Base-by-base conservation (phyloP, 768 basidiomycete species). In the Boletus sensibilis region DNA sequence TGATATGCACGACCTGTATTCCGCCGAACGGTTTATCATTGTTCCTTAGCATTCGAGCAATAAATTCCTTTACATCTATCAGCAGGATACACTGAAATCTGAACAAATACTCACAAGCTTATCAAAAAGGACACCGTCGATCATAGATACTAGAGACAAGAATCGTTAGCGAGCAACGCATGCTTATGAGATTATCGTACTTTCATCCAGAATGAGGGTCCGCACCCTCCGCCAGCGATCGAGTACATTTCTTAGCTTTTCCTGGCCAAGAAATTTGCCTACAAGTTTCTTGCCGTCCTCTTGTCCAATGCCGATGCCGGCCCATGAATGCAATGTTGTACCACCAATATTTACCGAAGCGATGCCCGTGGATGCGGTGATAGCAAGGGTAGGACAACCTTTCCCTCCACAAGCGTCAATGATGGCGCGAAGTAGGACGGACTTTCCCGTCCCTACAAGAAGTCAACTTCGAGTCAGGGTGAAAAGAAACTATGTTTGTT, bases 331-430 rank as follows among this genome's bases (percentile, higher is more conserved):
- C 14, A 95, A 70, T 0, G 92, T 94, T 21, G 77, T 76, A 2
- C 92, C 92, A 5, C 88, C 88, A 51, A 95, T 91, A 62, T 92
- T 92, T 45, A 90, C 80, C 1, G 90, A 82, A 4, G 92, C 92
- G 35, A 89, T 89, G 0, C 87, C 87, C 1, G 87, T 88, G 10
- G 86, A 86, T 4, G 92, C 92, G 0, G 92, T 93, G 51, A 94
- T 83, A 8, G 82, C 90, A n/a, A 92, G 73, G 0, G 62, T 57
- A 13, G 66, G 55, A 5, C 66, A 61, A 58, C 59, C 62, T 61
- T 65, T 75, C 42, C 72, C 73, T 34, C 78, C 76, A 42, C 78
- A 76, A 33, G 65, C 64, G 25, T 72, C 61, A 57, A 94, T 92
- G 56, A 94, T 90, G 64, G 86, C 84, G 4, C 88, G 79, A 16